A percentile compares a stretch with the other conserved stretches of the same genome.
These are phyloP conservation scores for Avena sativa DNA, from an alignment of 176 grass and related monocot genomes.

Conservation along the genomic window DNA sequence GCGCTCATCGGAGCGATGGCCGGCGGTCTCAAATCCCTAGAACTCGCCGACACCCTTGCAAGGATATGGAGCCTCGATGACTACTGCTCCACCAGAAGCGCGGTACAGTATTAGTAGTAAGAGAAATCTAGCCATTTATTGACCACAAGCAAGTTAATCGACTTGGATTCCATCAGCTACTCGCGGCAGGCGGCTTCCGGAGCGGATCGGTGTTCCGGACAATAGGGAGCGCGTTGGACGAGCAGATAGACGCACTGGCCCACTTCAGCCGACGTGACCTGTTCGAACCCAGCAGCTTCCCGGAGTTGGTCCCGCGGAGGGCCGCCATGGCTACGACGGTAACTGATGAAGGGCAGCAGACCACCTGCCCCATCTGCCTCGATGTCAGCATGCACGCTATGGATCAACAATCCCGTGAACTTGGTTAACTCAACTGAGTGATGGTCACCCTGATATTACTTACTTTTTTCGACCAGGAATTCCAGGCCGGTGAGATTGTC, in stretches of 20 bases:
- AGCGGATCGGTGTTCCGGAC: conserved; percentile 60
- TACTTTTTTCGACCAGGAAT: not conserved
- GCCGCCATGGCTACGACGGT: conserved; percentile 40
- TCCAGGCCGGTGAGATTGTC: not conserved
- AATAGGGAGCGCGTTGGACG: conserved; percentile 3
- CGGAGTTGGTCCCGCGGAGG: conserved; percentile 19
- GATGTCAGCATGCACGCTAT: not conserved
- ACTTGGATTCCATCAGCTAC: too few species aligned
- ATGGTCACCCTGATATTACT: too few species aligned
- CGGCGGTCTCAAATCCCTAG: conserved; percentile 49
- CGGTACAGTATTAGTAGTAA: not conserved
- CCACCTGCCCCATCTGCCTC: conserved; percentile 69
- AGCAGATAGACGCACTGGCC: not conserved
- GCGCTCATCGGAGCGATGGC: conserved; percentile 45
- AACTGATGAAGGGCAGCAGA: conserved; percentile 25
- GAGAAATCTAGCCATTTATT: too few species aligned
- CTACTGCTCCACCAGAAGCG: conserved; percentile 26
- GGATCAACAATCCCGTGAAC: not conserved
- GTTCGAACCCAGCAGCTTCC: conserved; percentile 52
- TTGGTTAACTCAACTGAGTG: not conserved
- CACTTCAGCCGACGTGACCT: conserved; percentile 25
- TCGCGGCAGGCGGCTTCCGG: conserved; percentile 40
- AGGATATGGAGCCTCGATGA: conserved; percentile 35
- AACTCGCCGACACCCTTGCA: conserved; percentile 42
- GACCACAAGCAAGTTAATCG: too few species aligned